Percentiles rank a stretch among this genome's conserved stretches.
Conservation (phyloP, 192 early-diverging fungal genomes). For the Podila horticola region DNA sequence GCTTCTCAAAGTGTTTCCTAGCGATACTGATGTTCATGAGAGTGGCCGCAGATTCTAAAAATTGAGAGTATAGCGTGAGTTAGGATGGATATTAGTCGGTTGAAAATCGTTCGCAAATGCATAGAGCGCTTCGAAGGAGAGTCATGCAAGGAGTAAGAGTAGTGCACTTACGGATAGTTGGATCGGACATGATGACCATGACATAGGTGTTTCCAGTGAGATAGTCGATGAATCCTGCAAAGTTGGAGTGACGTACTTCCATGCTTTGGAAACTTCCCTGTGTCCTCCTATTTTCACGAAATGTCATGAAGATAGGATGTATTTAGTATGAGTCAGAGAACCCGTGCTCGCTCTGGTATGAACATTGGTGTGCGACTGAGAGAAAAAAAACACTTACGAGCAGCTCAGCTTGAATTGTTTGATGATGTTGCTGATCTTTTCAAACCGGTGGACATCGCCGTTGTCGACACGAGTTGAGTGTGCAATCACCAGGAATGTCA, state of each 20-base stretch:
- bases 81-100: too few relatives aligned
- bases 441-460: constrained; percentile 83
- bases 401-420: constrained; percentile 92
- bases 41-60: constrained; percentile 81
- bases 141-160: not conserved
- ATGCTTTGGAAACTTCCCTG: constrained; percentile 89
- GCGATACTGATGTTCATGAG: constrained; percentile 85
- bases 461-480: constrained; percentile 70
- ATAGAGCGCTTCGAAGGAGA: not conserved
- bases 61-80: not conserved
- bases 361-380: not conserved
- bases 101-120: not conserved
- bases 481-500: constrained; percentile 96
- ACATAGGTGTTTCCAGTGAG: constrained; percentile 88
- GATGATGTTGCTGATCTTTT: constrained; percentile 92
- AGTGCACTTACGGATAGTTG: constrained; percentile 76
- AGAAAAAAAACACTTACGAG: constrained; percentile 56
- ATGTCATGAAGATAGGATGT: not conserved
- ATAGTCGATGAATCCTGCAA: constrained; percentile 84
- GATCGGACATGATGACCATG: constrained; percentile 89
- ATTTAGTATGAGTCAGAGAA: not conserved
- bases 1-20: constrained; percentile 82
- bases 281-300: constrained; percentile 59
- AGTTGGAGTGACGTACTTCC: constrained; percentile 82
- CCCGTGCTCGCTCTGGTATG: too few relatives aligned